Percentiles rank a stretch among this genome's conserved stretches.
Conservation (phyloP, 768 basidiomycete genomes). For the Mycena chlorophos region DNA sequence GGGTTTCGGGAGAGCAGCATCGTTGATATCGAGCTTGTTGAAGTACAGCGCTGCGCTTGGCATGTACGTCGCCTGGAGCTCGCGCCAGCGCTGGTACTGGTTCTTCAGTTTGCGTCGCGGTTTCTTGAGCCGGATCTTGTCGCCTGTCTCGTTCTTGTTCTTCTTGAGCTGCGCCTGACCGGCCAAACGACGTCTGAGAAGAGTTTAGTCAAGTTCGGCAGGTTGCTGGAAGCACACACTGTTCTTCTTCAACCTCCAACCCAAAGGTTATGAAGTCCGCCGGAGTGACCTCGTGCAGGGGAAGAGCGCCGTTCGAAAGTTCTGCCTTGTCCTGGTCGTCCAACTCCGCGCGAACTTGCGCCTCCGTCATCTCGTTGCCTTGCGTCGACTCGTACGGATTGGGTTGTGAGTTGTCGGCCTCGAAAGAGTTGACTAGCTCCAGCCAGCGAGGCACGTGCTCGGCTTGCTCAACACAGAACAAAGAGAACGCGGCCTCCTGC, state of each 20-base stretch:
- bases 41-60: too few relatives aligned
- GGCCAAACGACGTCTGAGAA: background rate
- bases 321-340: background rate
- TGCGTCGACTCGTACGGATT: background rate
- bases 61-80: too few relatives aligned
- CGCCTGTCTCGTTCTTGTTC: too few relatives aligned
- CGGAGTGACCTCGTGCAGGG: background rate
- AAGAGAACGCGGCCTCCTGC: background rate
- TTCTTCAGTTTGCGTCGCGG: too few relatives aligned
- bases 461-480: background rate
- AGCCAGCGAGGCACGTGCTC: background rate
- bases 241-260: slow-evolving; percentile 1
- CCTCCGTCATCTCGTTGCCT: background rate
- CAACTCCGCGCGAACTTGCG: background rate
- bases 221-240: background rate
- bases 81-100: too few relatives aligned
- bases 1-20: too few relatives aligned
- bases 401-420: background rate
- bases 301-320: background rate
- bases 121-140: too few relatives aligned
- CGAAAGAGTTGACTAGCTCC: background rate
- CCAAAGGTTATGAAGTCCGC: background rate
- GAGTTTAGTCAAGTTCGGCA: background rate
- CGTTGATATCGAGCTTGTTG: too few relatives aligned
- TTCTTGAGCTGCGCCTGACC: background rate